Percentiles rank a stretch among this genome's conserved stretches.
Conservation (phyloP, 768 basidiomycete genomes). For the Basidioascus undulatus region DNA sequence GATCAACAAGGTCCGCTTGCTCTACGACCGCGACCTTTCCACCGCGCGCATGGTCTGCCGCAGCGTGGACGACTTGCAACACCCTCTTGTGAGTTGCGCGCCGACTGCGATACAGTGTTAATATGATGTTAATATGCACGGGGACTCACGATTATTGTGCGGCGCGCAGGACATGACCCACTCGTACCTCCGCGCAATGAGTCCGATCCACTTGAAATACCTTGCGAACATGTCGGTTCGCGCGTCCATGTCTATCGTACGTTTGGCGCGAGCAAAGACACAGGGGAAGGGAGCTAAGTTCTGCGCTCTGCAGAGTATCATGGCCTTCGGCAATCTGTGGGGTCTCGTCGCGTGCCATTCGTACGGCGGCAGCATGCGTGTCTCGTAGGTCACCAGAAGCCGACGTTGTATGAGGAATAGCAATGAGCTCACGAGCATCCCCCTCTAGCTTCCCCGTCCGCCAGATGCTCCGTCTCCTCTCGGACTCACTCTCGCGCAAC, state of each 20-base stretch:
- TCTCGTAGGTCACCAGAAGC: too few relatives aligned
- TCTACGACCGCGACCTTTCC: conserved; percentile 46
- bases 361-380: conserved; percentile 60
- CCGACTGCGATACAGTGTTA: too few relatives aligned
- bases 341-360: conserved; percentile 42
- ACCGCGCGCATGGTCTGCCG: conserved; percentile 50
- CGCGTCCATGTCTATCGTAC: conserved; percentile 69
- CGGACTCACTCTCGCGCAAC: conserved; percentile 54
- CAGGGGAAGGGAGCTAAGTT: too few relatives aligned
- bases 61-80: conserved; percentile 35
- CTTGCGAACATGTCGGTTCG: conserved; percentile 25
- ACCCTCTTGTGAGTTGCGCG: conserved; percentile 32
- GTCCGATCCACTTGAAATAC: conserved; percentile 59
- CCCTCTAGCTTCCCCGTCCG: conserved; percentile 66
- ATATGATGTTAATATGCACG: background rate
- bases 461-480: conserved; percentile 54
- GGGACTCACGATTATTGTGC: background rate
- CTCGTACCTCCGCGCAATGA: conserved; percentile 64
- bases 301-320: conserved; percentile 31
- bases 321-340: conserved; percentile 58
- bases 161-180: conserved; percentile 47
- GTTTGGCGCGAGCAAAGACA: too few relatives aligned
- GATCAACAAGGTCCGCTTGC: conserved; percentile 49
- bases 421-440: too few relatives aligned
- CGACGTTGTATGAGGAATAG: too few relatives aligned